A percentile compares a stretch with the other conserved stretches of the same genome.
These are phyloP conservation scores for Plantago major DNA, from an alignment of 257 asterid species.

Conservation along the genomic window DNA sequence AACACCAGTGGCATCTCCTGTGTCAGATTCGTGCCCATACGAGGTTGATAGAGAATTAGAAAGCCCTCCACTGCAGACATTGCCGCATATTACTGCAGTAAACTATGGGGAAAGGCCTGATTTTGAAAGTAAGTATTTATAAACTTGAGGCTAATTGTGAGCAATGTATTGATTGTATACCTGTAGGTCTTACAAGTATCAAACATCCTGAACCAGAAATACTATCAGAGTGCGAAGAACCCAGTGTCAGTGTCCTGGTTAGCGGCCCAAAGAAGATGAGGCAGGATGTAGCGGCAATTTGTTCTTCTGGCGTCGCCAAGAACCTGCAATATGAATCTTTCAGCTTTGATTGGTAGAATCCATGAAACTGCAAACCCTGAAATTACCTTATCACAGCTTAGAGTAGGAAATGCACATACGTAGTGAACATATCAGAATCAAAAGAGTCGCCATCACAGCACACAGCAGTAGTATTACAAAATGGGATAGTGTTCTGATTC, in stretches of 20 bases:
- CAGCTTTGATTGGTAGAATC: conserved; percentile 46
- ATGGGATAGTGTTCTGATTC: too few species aligned
- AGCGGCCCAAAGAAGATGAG: conserved; percentile 54
- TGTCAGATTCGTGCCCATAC: conserved; percentile 18
- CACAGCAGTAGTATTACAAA: too few species aligned
- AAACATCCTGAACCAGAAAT: conserved; percentile 26
- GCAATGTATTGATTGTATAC: neutral
- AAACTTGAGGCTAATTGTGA: neutral
- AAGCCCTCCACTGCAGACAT: conserved; percentile 29
- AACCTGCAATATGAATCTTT: conserved; percentile 38
- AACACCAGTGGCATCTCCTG: conserved; percentile 22
- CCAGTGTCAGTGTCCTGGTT: conserved; percentile 31
- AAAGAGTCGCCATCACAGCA: too few species aligned
- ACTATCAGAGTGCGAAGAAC: conserved; percentile 22
- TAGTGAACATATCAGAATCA: too few species aligned
- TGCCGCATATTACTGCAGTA: conserved; percentile 31
- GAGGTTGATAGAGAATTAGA: conserved; percentile 36
- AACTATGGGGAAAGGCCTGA: conserved; percentile 52
- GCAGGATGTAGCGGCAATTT: conserved; percentile 42
- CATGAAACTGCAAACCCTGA: neutral
- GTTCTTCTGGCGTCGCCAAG: conserved; percentile 28
- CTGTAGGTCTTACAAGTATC: neutral
- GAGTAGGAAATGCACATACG: too few species aligned
- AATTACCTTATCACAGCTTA: too few species aligned
- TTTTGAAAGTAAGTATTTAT: conserved; percentile 35